phyloP scores from a whole-genome alignment of 495 filamentous ascomycete genomes.

The Chaetomium cochliodes region DNA sequence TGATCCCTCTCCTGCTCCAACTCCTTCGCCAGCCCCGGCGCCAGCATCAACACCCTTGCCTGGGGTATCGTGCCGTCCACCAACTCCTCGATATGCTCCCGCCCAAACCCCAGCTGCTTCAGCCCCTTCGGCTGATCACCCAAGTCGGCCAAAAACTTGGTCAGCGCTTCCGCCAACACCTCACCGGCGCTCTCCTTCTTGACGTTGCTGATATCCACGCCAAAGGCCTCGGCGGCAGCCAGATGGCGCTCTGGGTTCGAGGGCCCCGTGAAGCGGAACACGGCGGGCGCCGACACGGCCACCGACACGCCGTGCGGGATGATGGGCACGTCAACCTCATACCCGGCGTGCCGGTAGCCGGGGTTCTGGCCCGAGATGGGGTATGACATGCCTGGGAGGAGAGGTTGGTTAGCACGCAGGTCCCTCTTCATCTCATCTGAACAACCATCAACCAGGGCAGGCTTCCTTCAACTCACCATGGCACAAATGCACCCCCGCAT shows the following conservation, averaged over 20 bases:
- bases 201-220: conserved; percentile 80
- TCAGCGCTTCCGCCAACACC: conserved; percentile 76
- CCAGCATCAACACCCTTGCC: conserved; percentile 83
- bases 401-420: too few relatives aligned
- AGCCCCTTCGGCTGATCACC: conserved; percentile 90
- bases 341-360: conserved; percentile 82
- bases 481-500: conserved; percentile 95
- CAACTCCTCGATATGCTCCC: conserved; percentile 69
- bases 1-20: conserved; percentile 61
- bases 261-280: conserved; percentile 88
- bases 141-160: conserved; percentile 72
- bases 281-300: conserved; percentile 88
- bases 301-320: conserved; percentile 97
- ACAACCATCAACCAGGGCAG: neutral
- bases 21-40: conserved; percentile 72
- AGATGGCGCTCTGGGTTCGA: conserved; percentile 91
- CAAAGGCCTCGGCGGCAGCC: conserved; percentile 84
- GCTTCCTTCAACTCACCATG: conserved; percentile 61
- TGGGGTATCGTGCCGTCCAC: conserved; percentile 96
- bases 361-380: conserved; percentile 93
- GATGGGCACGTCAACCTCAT: conserved; percentile 68
- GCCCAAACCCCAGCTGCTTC: conserved; percentile 76
- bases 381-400: conserved; percentile 73
- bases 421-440: too few relatives aligned
- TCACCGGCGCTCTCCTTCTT: conserved; percentile 85